Base-by-base conservation (phyloP, 129 eudicot species). In the Pseudognaphalium luteoalbum region DNA sequence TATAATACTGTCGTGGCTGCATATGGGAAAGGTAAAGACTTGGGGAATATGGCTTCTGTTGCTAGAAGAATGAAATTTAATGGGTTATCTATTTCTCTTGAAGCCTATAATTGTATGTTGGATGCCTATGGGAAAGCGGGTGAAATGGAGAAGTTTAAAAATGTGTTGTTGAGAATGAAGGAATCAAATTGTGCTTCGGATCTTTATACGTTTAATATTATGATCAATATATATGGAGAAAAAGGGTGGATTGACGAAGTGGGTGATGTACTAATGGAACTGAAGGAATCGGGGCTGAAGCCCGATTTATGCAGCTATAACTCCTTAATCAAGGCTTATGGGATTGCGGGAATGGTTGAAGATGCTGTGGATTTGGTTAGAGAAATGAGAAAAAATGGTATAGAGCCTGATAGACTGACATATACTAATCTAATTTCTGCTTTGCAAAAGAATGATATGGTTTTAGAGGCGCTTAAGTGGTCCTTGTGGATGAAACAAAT, bases 401-500 rank as follows among this genome's bases (percentile, higher is more conserved):
- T 87, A 69, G 85, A 94, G 16, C 97, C 98, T 66, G 97, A 91
- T 57, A 70, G 80, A 54, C 65, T 85, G 47, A 91, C 98, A 3
- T 94, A 89, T 72, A 66, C 63, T 16, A 94, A 88, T 80, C 81
- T 91, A 70, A 83, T 94, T 25, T 70, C 69, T 75, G 93, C 97
- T 74, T 56, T 94, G 60, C 86, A 72, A 52, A 94, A 70, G 77
- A 94, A 94, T 78, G 98, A 94, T 76, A 87, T 56, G 92, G 76
- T 88, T 82, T 81, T 94, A 42, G 97, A 94, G 75, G 97, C 97
- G 68, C 97, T 94, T 51, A 94, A 82, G 83, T 94, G 98, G 97
- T 94, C 98, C 11, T 84, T 94, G 86, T 94, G 96, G 97, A 91
- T 88, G 97, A 94, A 91, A 91, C 98, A 94, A 77, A 70, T 87